Conservation (phyloP, 2,329 filamentous ascomycete genomes). For the Sporothrix protearum region DNA sequence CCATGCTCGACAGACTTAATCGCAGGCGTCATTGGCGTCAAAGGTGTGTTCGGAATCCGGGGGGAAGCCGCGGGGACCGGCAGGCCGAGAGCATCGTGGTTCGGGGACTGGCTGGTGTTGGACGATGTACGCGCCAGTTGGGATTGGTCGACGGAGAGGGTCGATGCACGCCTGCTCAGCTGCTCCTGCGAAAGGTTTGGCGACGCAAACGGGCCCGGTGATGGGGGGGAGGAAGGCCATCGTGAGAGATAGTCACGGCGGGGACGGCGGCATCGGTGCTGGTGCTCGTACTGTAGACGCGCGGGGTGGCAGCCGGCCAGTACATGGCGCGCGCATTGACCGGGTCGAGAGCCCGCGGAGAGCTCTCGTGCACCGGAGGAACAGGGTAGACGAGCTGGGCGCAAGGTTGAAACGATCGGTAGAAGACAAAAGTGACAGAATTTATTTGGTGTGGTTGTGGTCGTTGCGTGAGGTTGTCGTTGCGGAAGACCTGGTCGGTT, state of each 20-base stretch:
- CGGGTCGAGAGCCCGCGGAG: slow-evolving; percentile 32
- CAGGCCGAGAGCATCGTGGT: slow-evolving; percentile 37
- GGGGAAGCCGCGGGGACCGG: slow-evolving; percentile 36
- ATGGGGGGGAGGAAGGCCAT: slow-evolving; percentile 52
- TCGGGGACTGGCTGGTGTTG: slow-evolving; percentile 29
- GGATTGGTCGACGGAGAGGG: slow-evolving; percentile 15
- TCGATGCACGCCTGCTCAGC: slow-evolving; percentile 30
- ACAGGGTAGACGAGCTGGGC: background rate
- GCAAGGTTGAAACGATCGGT: background rate
- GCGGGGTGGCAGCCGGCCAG: slow-evolving; percentile 83
- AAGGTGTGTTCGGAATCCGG: slow-evolving; percentile 45
- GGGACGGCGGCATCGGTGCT: slow-evolving; percentile 53
- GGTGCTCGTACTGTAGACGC: slow-evolving; percentile 75
- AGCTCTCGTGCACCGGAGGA: slow-evolving; percentile 35
- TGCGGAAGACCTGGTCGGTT: background rate
- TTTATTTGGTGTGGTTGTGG: background rate
- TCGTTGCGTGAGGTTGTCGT: background rate
- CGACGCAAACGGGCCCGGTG: slow-evolving; percentile 19
- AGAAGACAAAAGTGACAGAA: background rate
- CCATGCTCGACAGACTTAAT: slow-evolving; percentile 59
- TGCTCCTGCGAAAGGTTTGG: slow-evolving; percentile 3
- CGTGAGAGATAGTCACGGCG: slow-evolving; percentile 54
- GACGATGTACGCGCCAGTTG: slow-evolving; percentile 11
- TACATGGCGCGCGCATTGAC: slow-evolving; percentile 62
- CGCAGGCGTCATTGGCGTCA: slow-evolving; percentile 55